Evolutionary conservation across 495 filamentous ascomycete genomes (phyloP).

Genomic region (Penicillium bialowiezense): DNA sequence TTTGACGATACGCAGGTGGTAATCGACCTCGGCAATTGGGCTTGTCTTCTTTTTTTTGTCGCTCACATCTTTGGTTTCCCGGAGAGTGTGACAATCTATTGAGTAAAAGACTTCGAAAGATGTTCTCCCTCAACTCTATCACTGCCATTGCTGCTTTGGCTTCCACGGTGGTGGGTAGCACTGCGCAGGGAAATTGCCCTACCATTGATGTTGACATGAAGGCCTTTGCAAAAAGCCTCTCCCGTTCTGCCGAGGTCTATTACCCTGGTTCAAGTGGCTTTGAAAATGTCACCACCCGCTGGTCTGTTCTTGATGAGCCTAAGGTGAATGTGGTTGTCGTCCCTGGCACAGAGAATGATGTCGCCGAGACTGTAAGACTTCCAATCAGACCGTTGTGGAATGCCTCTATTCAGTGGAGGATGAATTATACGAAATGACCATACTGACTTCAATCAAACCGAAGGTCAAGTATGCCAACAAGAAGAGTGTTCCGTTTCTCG

Average conservation of each 20-base stretch:
- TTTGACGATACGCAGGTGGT: background rate
- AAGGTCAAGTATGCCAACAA: constrained; percentile 47
- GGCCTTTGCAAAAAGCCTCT: constrained; percentile 32
- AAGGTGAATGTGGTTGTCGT: constrained; percentile 45
- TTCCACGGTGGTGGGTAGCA: constrained; percentile 2
- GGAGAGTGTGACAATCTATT: background rate
- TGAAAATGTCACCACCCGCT: constrained; percentile 38
- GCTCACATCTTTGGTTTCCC: background rate
- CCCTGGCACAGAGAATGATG: constrained; percentile 49
- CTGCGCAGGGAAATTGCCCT: constrained; percentile 1
- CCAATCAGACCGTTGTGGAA: background rate
- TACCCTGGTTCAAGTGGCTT: constrained; percentile 42
- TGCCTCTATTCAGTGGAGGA: background rate
- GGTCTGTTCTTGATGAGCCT: constrained; percentile 38
- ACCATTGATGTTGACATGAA: constrained; percentile 7
- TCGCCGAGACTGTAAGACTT: constrained; percentile 43
- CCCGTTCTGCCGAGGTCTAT: constrained; percentile 40
- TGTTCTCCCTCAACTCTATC: constrained; percentile 1
- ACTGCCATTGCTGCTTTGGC: constrained; percentile 18
- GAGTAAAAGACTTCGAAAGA: background rate
- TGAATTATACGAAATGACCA: background rate
- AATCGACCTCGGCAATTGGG: background rate
- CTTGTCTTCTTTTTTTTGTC: constrained; percentile 1
- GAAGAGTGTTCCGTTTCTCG: constrained; percentile 48
- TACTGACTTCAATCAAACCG: constrained; percentile 1